These are phyloP conservation scores for Pezicula radicicola DNA, from an alignment of 2,329 filamentous ascomycete species.

Conservation along the genomic window DNA sequence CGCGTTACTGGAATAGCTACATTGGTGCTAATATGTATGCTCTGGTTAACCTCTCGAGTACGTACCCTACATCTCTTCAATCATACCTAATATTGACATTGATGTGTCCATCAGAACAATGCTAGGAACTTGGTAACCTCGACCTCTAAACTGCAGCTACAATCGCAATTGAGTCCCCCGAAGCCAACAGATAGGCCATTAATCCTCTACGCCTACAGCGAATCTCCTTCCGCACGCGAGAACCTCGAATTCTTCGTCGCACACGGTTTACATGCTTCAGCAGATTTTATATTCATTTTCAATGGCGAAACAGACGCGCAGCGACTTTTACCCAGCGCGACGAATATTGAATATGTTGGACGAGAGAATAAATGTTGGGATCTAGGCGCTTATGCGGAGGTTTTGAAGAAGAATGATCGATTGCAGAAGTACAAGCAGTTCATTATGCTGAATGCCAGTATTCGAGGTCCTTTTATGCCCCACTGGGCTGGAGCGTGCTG, in stretches of 20 bases:
- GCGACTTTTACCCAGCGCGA: slow-evolving; percentile 11
- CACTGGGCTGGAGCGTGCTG: slow-evolving; percentile 23
- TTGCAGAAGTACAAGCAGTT: slow-evolving; percentile 24
- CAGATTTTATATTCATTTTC: slow-evolving; percentile 26
- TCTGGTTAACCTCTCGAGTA: no score
- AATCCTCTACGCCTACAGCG: slow-evolving; percentile 26
- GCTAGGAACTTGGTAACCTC: no score
- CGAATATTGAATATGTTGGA: slow-evolving; percentile 19
- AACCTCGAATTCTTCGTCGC: slow-evolving; percentile 26
- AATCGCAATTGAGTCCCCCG: no score
- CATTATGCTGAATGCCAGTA: slow-evolving; percentile 26
- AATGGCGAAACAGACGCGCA: slow-evolving; percentile 21
- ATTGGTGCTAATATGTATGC: no score
- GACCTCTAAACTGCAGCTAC: no score
- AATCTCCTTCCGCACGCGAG: slow-evolving; percentile 16
- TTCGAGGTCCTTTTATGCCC: slow-evolving; percentile 26
- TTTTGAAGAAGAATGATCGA: slow-evolving; percentile 19
- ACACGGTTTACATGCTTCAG: slow-evolving; percentile 22
- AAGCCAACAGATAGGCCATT: slow-evolving; percentile 13
- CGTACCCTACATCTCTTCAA: no score
- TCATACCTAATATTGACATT: no score
- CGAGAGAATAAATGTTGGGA: slow-evolving; percentile 26
- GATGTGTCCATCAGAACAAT: no score
- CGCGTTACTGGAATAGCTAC: no score
- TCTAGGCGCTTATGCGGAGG: slow-evolving; percentile 22